phyloP scores from a whole-genome alignment of 441 rosid genomes.

The Brassica hybrid region DNA sequence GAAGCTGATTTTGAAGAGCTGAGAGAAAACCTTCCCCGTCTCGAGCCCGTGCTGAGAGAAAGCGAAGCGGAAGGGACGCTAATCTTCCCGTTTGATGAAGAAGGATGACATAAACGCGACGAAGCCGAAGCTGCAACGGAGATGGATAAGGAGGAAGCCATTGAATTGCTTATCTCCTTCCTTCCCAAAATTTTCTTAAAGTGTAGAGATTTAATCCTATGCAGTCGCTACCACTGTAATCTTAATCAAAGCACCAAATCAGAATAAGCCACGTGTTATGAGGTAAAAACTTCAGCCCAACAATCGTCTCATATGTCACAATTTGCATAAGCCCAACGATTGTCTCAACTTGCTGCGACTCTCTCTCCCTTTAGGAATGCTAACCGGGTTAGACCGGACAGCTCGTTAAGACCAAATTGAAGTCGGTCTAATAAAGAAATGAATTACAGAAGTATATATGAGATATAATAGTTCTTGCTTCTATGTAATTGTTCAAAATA shows the following conservation, averaged over 20 bases:
- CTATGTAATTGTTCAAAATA: neutral
- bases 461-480: neutral
- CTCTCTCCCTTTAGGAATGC: neutral
- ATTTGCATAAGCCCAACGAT: no score
- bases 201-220: neutral
- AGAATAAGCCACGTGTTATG: neutral
- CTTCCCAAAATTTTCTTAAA: neutral
- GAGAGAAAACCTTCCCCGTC: slow-evolving; percentile 38
- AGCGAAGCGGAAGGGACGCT: slow-evolving; percentile 60
- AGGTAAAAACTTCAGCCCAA: neutral
- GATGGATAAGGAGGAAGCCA: slow-evolving; percentile 51
- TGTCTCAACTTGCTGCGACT: neutral
- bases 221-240: neutral
- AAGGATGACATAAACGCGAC: slow-evolving; percentile 44
- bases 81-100: slow-evolving; percentile 24
- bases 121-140: slow-evolving; percentile 44
- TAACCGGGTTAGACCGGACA: neutral
- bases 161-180: slow-evolving; percentile 30
- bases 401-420: neutral
- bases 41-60: slow-evolving; percentile 46
- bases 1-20: slow-evolving; percentile 37
- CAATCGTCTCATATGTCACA: no score
- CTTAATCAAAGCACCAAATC: neutral
- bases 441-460: neutral
- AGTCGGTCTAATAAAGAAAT: neutral